Base-by-base conservation (phyloP, 345 rosid species). In the Syzygium aromaticum region DNA sequence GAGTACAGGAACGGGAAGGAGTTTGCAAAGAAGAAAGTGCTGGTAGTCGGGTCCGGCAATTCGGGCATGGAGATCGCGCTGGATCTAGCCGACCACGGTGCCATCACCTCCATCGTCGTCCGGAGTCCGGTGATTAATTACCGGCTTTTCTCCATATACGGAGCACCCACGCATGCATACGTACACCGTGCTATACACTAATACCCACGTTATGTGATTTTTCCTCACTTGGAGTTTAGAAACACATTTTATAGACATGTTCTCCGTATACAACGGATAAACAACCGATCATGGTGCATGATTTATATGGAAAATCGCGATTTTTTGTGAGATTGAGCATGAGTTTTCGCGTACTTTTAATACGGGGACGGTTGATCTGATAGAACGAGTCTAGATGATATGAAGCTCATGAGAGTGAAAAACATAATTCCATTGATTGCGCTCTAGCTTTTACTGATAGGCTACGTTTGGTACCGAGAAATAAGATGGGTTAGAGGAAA, bases 31-130 rank as follows among this genome's bases (percentile, higher is more conserved):
- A 91, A 91, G 91, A 87, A 88, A 13, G 97, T 95, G 86, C 89
- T 97, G 90, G 97, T 96, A 38, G 97, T 97, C 54, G 98, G 99
- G 28, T 92, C 93, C 25, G 99, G 98, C 5, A 96, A 96, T 86
- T 97, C 99, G 8, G 98, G 98, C 52, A 94, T 95, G 99, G 99
- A 97, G 87, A 94, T 97, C 63, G 92, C 96, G 6, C 91, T 92
- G 6, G 98, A 97, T 87, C 92, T 97, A 9, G 91, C 91, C 19
- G 88, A 94, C 86, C 90, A 90, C 33, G 96, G 92, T n/a, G 97
- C 94, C 77, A 88, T 87, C 54, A 92, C 97, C 27, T 90, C 95
- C 52, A 90, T 96, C 30, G 95, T 92, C 38, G 87, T 93, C 25
- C 94, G 96, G 4, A 93, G 96, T 87, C 95, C 96, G 91, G 98